A percentile compares a stretch with the other conserved stretches of the same genome.
These are phyloP conservation scores for Sporothrix protearum DNA, from an alignment of 2,329 filamentous ascomycete genomes.

Conservation along the genomic window DNA sequence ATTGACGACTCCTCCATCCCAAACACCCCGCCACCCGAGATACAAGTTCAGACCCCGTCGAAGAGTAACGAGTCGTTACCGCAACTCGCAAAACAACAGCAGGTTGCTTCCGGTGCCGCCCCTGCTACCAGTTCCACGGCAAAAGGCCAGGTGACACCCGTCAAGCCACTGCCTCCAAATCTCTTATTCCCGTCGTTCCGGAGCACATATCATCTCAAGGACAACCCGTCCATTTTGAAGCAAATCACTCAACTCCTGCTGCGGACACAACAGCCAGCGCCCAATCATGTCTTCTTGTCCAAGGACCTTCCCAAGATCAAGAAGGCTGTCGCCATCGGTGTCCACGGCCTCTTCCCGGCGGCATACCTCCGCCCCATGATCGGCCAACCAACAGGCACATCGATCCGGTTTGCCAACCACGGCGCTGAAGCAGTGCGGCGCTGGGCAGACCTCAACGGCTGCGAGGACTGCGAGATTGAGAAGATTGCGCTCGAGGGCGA, in stretches of 20 bases:
- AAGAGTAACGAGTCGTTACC: neutral
- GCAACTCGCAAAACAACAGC: neutral
- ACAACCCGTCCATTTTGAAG: constrained; percentile 67
- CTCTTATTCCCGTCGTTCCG: constrained; percentile 66
- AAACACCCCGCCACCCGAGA: constrained; percentile 7
- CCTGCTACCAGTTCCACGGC: neutral
- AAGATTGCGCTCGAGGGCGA: constrained; percentile 94
- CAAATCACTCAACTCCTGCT: constrained; percentile 59
- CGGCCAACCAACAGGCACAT: constrained; percentile 92
- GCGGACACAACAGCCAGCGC: constrained; percentile 52
- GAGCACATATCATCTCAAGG: constrained; percentile 63
- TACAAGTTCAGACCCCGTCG: neutral
- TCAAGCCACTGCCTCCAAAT: constrained; percentile 51
- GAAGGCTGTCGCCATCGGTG: constrained; percentile 85
- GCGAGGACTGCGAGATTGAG: constrained; percentile 75
- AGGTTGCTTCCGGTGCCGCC: neutral
- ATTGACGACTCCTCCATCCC: constrained; percentile 41
- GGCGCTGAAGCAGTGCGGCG: constrained; percentile 77
- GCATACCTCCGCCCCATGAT: constrained; percentile 83
- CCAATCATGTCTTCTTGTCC: constrained; percentile 68
- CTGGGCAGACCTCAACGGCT: constrained; percentile 74
- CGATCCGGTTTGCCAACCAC: constrained; percentile 85
- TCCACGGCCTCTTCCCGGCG: constrained; percentile 91
- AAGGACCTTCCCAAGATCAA: constrained; percentile 69
- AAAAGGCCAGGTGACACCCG: constrained; percentile 27